Evolutionary conservation across 345 rosid species (phyloP), one percentile per base, ranked within the genome.

Genomic region (Lepidium aucheri): DNA sequence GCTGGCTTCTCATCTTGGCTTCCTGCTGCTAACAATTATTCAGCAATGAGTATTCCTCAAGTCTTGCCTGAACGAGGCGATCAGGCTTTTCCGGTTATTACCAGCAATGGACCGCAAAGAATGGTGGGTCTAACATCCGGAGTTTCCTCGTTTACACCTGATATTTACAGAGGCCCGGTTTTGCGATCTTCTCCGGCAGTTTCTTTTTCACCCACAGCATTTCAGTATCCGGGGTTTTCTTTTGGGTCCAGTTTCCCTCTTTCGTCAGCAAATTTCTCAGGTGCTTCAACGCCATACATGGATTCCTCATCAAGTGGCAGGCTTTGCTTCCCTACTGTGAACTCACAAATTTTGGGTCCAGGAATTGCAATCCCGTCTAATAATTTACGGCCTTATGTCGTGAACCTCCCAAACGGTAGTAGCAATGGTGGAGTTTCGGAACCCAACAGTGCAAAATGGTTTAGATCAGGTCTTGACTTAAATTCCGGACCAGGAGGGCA

Each of bases 401-500:
- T 86, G 61, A 77, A 73, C 73, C 82, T 85, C 57, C 83, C 82
- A 46, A 93, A 84, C 68, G 63, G 78, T 52, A 41, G 78, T 54
- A 77, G 73, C 60, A 79, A 50, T 58, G 45, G 75, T 44, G 77
- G 76, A 24, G 67, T 61, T 43, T 4, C 7, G 15, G 95, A 84
- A 28, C 5, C 32, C 36, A 77, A 76, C 60, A 77, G 76, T 53
- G 79, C 83, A 65, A 90, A 85, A 74, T 86, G 94, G 96, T 84
- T 65, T 59, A 78, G 90, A 57, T 89, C 82, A 53, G 80, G 80
- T 8, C 78, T 93, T 43, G 98, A 93, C 70, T 80, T 93, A 26
- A 93, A 93, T 71, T 74, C 94, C 0, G 98, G 98, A 32, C 98
- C 98, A 11, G 82, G 79, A 60, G 87, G 80, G 11, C 76, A 74